Conservation (phyloP, 1,139 yeast genomes). For the Hyphopichia khmerensis region DNA sequence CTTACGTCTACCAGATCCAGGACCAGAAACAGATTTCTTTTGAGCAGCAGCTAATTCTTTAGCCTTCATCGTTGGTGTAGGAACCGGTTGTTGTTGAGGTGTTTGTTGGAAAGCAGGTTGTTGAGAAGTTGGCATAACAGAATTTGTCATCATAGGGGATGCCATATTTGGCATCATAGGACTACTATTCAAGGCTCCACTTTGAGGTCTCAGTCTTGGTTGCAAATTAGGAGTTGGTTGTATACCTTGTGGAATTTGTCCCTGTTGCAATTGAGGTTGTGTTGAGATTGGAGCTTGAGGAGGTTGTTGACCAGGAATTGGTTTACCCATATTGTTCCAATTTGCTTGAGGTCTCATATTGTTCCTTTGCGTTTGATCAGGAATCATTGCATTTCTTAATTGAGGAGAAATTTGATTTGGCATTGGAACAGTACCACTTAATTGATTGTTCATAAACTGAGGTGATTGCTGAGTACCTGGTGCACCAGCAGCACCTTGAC, state of each 20-base stretch:
- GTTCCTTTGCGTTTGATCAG: slow-evolving; percentile 1
- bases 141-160: slow-evolving; percentile 18
- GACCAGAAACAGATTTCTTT: slow-evolving; percentile 9
- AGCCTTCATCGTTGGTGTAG: slow-evolving; percentile 12
- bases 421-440: slow-evolving; percentile 6
- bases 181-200: slow-evolving; percentile 15
- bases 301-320: slow-evolving; percentile 8
- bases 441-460: slow-evolving; percentile 7
- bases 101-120: slow-evolving; percentile 9
- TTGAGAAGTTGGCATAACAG: slow-evolving; percentile 13
- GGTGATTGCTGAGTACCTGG: slow-evolving; percentile 3
- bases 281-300: slow-evolving; percentile 6
- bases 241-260: neutral
- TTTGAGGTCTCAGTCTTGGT: slow-evolving; percentile 8
- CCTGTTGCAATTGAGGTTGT: neutral
- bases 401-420: slow-evolving; percentile 11
- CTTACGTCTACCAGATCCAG: slow-evolving; percentile 25
- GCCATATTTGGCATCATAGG: slow-evolving; percentile 24
- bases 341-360: neutral
- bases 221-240: slow-evolving; percentile 1
- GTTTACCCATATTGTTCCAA: neutral
- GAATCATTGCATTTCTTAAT: neutral
- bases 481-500: slow-evolving; percentile 1
- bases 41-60: slow-evolving; percentile 5
- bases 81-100: slow-evolving; percentile 11